A percentile compares a stretch with the other conserved stretches of the same genome.
phyloP scores from a whole-genome alignment of 1,284 basidiomycete species.

The Cerrena zonata region DNA sequence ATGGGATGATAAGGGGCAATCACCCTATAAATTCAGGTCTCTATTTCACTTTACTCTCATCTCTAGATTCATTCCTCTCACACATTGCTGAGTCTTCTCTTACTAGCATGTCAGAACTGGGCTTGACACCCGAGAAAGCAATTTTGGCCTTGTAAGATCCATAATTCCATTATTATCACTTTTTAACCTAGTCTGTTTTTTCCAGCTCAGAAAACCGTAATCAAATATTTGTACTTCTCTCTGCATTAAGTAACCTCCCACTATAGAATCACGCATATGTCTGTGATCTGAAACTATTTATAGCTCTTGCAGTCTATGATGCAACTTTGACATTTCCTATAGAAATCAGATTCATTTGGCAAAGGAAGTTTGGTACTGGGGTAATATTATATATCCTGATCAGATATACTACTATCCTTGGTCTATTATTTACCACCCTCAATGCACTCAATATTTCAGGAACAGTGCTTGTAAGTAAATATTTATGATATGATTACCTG shows the following conservation, averaged over 20 bases:
- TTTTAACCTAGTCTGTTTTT: background rate
- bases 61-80: background rate
- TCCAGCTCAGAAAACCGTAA: background rate
- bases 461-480: background rate
- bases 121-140: background rate
- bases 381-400: background rate
- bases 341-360: constrained; percentile 2
- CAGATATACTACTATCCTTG: background rate
- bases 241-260: background rate
- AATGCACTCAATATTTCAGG: background rate
- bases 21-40: no score
- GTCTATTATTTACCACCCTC: background rate
- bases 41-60: background rate
- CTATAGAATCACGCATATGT: background rate
- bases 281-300: background rate
- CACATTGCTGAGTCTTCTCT: background rate
- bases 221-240: background rate
- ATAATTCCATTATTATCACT: background rate
- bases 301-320: constrained; percentile 2
- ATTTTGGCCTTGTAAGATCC: background rate
- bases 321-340: background rate
- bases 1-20: no score
- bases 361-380: background rate
- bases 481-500: background rate
- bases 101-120: background rate